Base-by-base conservation (phyloP, 164 flowering plant genomes). In the Annona squamosa region DNA sequence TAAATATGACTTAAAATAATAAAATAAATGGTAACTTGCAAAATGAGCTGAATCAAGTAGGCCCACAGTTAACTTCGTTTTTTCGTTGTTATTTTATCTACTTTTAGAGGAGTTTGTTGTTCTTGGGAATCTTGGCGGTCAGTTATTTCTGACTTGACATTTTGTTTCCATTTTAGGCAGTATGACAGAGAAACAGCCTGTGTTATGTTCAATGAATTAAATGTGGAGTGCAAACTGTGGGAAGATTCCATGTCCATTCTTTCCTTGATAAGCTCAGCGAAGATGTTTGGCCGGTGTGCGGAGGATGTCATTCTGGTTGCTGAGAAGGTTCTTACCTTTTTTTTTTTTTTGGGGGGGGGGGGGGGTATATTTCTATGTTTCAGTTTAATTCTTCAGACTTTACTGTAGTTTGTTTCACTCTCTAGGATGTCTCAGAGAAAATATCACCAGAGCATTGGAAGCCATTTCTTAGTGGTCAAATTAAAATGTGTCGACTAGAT, bases 201-300 rank as follows among this genome's bases (percentile, higher is more conserved):
- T 19, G 41, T 67, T 16, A 52, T 10, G 44, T 57, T n/a, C 67
- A 59, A 73, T 46, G 87, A 77, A 19, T 80, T 79, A 18, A 69
- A 77, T 71, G 18, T 87, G 65, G 86, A 88, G 69, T 82, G 85
- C 73, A 86, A 86, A 67, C 71, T 84, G 59, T 83, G 88, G 86
- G 89, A 87, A 71, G 88, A 85, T 67, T 86, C 84, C 63, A 83
- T 86, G 63, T 68, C 76, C 4, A 65, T 89, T 64, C 37, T 65
- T 73, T 77, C 77, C 37, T 43, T 68, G 16, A 59, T 90, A 52
- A 83, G 79, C 19, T 86, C 92, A 9, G 79, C 76, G 56, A 70
- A 83, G 81, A 78, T 91, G 67, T 72, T 83, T 59, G 77, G 82
- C 79, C 82, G 89, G 42, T 75, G 47, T 44, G 74, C 72, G 75